Percentiles rank a stretch among this genome's conserved stretches.
Conservation (phyloP, 345 rosid species). For the Populus deltoides region DNA sequence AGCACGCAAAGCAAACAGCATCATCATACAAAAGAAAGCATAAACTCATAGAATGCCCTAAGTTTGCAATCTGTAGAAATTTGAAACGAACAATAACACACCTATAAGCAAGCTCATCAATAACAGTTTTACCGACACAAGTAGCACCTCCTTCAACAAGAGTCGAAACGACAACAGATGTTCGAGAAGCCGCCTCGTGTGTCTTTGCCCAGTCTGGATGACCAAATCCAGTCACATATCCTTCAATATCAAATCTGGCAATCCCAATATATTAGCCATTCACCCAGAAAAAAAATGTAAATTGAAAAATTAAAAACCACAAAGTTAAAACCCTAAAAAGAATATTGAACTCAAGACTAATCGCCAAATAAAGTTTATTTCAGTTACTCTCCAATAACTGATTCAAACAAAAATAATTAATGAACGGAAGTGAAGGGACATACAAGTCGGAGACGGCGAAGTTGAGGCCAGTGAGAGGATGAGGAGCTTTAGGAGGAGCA, state of each 20-base stretch:
- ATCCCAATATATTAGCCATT: slow-evolving; percentile 2
- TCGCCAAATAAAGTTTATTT: too few species aligned
- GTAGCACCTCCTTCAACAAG: slow-evolving; percentile 96
- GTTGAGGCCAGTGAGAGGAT: slow-evolving; percentile 79
- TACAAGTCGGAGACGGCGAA: slow-evolving; percentile 91
- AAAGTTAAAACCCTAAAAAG: neutral
- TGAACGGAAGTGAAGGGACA: neutral
- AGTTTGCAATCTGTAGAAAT: neutral
- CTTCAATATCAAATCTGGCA: slow-evolving; percentile 77
- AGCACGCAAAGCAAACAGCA: slow-evolving; percentile 3
- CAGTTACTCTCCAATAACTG: neutral
- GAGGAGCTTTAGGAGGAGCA: slow-evolving; percentile 96
- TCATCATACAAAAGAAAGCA: neutral
- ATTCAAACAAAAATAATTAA: neutral
- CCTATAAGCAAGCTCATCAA: slow-evolving; percentile 87
- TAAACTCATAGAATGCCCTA: neutral
- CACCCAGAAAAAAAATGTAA: too few species aligned
- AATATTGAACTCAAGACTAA: too few species aligned
- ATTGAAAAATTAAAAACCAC: too few species aligned
- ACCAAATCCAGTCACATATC: slow-evolving; percentile 87
- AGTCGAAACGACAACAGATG: slow-evolving; percentile 56
- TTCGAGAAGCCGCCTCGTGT: slow-evolving; percentile 60
- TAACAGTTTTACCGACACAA: slow-evolving; percentile 83
- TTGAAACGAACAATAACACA: slow-evolving; percentile 5
- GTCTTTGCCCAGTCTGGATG: slow-evolving; percentile 91